These are phyloP conservation scores for Rhodotorula sp. DNA, from an alignment of 1,284 basidiomycete species.

Conservation along the genomic window DNA sequence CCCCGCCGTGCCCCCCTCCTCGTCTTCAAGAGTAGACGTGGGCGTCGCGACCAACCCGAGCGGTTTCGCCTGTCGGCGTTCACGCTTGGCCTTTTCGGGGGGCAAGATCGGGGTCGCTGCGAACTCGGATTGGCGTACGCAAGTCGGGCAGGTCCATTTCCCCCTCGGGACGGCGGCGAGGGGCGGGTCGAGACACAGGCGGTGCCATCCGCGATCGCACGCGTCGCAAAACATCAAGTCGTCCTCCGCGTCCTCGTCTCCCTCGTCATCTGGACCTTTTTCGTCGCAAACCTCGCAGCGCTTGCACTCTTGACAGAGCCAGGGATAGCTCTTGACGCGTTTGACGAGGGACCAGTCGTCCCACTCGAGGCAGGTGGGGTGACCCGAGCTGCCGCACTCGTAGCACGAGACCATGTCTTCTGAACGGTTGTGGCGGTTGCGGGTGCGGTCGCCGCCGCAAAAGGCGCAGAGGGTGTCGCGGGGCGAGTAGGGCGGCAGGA, in stretches of 20 bases:
- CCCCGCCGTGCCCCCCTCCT: neutral
- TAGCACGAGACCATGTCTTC: conserved; percentile 48
- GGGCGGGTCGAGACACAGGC: conserved; percentile 74
- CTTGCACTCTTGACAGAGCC: conserved; percentile 93
- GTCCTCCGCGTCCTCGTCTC: conserved; percentile 53
- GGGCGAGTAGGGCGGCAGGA: conserved; percentile 27
- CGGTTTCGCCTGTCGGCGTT: conserved; percentile 17
- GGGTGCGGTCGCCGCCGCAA: conserved; percentile 42
- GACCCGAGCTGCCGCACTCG: conserved; percentile 49
- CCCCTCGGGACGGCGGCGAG: conserved; percentile 41
- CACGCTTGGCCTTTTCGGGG: conserved; percentile 3
- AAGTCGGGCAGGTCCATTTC: conserved; percentile 57
- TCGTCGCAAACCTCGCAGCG: conserved; percentile 81
- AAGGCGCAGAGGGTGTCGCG: conserved; percentile 47
- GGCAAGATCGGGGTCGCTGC: conserved; percentile 7
- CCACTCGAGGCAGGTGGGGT: conserved; percentile 35
- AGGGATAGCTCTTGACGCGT: conserved; percentile 60
- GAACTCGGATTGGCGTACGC: conserved; percentile 46
- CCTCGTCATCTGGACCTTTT: conserved; percentile 80
- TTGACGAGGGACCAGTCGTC: conserved; percentile 49
- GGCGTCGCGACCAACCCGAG: conserved; percentile 5
- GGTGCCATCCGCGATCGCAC: conserved; percentile 96
- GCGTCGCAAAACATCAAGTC: conserved; percentile 88
- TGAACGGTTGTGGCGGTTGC: conserved; percentile 36
- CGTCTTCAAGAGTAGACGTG: neutral